A percentile compares a stretch with the other conserved stretches of the same genome.
These are phyloP conservation scores for Peribolospora kevripleyi DNA, from an alignment of 768 basidiomycete genomes.

Conservation along the genomic window DNA sequence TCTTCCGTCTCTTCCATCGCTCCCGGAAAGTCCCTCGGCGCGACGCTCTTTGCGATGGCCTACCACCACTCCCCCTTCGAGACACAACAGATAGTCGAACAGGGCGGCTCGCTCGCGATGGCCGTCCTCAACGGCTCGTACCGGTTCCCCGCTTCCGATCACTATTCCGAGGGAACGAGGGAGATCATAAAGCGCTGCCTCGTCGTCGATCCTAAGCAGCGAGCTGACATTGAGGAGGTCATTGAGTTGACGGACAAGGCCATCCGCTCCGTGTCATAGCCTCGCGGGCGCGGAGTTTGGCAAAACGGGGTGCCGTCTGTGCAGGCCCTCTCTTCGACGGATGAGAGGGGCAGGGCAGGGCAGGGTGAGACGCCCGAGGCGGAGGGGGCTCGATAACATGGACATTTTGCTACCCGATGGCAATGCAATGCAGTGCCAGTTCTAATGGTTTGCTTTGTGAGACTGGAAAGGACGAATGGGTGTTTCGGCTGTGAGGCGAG, in stretches of 20 bases:
- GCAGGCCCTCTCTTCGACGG: too few species aligned
- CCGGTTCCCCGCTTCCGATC: slow-evolving; percentile 44
- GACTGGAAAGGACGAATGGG: too few species aligned
- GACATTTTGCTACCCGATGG: too few species aligned
- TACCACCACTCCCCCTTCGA: slow-evolving; percentile 95
- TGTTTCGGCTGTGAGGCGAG: too few species aligned
- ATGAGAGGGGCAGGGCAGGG: too few species aligned
- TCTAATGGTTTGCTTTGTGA: too few species aligned
- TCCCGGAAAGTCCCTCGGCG: slow-evolving; percentile 57
- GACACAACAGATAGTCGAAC: slow-evolving; percentile 67
- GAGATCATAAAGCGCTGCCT: slow-evolving; percentile 65
- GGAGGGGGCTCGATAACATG: too few species aligned
- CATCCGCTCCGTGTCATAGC: background rate
- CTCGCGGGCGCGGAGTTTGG: too few species aligned
- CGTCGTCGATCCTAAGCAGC: slow-evolving; percentile 49
- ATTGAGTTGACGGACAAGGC: slow-evolving; percentile 9
- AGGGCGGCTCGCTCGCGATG: slow-evolving; percentile 94
- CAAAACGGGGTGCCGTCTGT: too few species aligned
- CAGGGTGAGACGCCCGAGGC: too few species aligned
- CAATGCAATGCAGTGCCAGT: too few species aligned
- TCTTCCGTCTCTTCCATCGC: slow-evolving; percentile 3
- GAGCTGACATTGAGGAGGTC: slow-evolving; percentile 71
- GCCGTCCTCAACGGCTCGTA: slow-evolving; percentile 84
- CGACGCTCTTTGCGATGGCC: slow-evolving; percentile 78
- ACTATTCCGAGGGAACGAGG: slow-evolving; percentile 61